Conservation (phyloP, 2,329 filamentous ascomycete species). For the Colletotrichum orchidophilum region DNA sequence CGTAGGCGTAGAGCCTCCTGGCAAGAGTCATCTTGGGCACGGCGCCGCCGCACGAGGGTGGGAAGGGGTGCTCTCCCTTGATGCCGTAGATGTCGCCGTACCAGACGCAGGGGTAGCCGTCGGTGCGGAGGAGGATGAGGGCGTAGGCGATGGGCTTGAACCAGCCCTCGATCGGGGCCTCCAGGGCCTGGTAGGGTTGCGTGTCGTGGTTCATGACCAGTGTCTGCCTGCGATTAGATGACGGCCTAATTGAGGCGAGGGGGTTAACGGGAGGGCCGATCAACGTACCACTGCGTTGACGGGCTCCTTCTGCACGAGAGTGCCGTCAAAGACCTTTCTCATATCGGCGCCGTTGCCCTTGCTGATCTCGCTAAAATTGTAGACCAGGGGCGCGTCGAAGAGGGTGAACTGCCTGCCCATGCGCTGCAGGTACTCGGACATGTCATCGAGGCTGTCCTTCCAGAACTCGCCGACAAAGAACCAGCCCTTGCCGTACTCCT, state of each 20-base stretch:
- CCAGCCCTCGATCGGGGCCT: slow-evolving; percentile 69
- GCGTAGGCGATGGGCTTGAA: slow-evolving; percentile 79
- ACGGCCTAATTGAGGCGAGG: background rate
- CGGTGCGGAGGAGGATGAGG: slow-evolving; percentile 72
- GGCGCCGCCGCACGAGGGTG: slow-evolving; percentile 61
- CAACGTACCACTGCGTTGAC: slow-evolving; percentile 46
- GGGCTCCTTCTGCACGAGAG: slow-evolving; percentile 58
- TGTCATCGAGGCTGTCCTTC: slow-evolving; percentile 48
- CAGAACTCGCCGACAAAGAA: slow-evolving; percentile 52
- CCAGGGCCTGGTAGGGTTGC: slow-evolving; percentile 49
- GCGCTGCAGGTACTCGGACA: slow-evolving; percentile 42
- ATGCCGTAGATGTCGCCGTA: slow-evolving; percentile 78
- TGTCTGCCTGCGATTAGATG: slow-evolving; percentile 51
- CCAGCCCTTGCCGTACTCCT: slow-evolving; percentile 49
- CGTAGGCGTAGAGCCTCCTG: slow-evolving; percentile 74
- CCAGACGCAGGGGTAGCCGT: slow-evolving; percentile 74
- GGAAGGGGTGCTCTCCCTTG: slow-evolving; percentile 53
- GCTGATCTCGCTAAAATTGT: slow-evolving; percentile 71
- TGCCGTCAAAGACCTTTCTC: slow-evolving; percentile 68
- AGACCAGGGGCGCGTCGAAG: slow-evolving; percentile 75
- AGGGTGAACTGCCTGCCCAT: slow-evolving; percentile 68
- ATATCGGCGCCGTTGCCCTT: slow-evolving; percentile 67
- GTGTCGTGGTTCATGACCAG: slow-evolving; percentile 80
- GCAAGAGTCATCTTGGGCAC: slow-evolving; percentile 69
- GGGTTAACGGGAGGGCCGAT: background rate